Percentiles rank a stretch among this genome's conserved stretches.
Conservation (phyloP, 2,329 filamentous ascomycete genomes). For the Davidsoniella virescens region DNA sequence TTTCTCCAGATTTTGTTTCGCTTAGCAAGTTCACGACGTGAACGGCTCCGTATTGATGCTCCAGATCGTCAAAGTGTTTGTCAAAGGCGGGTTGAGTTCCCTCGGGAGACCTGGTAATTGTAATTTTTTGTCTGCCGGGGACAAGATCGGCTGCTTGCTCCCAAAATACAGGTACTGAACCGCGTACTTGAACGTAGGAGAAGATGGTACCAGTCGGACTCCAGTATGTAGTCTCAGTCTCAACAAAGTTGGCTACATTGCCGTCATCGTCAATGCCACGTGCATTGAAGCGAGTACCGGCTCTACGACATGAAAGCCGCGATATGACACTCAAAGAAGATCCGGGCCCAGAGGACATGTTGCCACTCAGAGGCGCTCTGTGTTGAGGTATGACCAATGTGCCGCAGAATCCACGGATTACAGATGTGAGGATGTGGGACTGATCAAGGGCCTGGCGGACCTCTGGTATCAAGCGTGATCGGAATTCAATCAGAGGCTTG, state of each 20-base stretch:
- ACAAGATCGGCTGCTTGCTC: slow-evolving; percentile 79
- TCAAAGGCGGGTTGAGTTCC: slow-evolving; percentile 90
- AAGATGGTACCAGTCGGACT: slow-evolving; percentile 63
- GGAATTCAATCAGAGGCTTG: slow-evolving; percentile 74
- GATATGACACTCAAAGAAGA: slow-evolving; percentile 83
- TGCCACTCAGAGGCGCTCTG: slow-evolving; percentile 43
- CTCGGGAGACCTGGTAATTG: slow-evolving; percentile 71
- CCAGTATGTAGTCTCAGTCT: slow-evolving; percentile 89
- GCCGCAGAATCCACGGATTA: slow-evolving; percentile 81
- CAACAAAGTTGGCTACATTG: slow-evolving; percentile 97
- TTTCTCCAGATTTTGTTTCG: slow-evolving; percentile 70
- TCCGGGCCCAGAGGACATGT: slow-evolving; percentile 50
- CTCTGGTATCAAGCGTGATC: slow-evolving; percentile 57
- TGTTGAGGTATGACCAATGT: slow-evolving; percentile 72
- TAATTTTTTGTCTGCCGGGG: slow-evolving; percentile 88
- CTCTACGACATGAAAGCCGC: slow-evolving; percentile 73
- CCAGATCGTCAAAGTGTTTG: slow-evolving; percentile 81
- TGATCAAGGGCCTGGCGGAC: slow-evolving; percentile 70
- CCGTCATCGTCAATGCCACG: slow-evolving; percentile 94
- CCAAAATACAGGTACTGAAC: slow-evolving; percentile 94
- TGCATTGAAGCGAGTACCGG: slow-evolving; percentile 93
- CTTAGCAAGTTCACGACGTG: slow-evolving; percentile 93
- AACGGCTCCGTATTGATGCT: slow-evolving; percentile 72
- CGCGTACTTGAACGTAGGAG: slow-evolving; percentile 83
- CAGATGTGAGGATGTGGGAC: slow-evolving; percentile 78